A percentile compares a stretch with the other conserved stretches of the same genome.
These are phyloP conservation scores for Xanthoconium separans DNA, from an alignment of 1,284 basidiomycete species.

Conservation along the genomic window DNA sequence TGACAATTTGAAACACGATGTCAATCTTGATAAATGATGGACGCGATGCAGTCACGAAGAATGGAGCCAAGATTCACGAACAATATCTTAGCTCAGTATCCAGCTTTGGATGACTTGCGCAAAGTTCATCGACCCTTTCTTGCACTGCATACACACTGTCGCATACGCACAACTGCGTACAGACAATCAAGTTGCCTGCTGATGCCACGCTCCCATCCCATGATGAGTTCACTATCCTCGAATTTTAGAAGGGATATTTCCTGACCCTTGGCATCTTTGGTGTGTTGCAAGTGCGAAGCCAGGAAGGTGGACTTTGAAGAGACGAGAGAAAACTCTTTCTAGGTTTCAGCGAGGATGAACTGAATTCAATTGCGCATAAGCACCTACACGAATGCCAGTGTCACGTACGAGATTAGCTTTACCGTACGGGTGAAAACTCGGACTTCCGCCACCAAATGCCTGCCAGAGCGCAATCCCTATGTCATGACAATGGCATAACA, in stretches of 20 bases:
- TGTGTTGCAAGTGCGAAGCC: conserved; percentile 68
- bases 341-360: conserved; percentile 7
- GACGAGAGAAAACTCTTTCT: conserved; percentile 61
- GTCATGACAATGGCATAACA: too few relatives aligned
- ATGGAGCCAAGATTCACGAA: conserved; percentile 38
- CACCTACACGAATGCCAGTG: conserved; percentile 85
- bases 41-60: conserved; percentile 3
- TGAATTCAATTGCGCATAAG: conserved; percentile 10
- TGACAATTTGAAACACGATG: conserved; percentile 84
- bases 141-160: conserved; percentile 56
- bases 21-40: conserved; percentile 62
- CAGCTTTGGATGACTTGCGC: conserved; percentile 48
- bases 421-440: too few relatives aligned
- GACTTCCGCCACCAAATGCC: too few relatives aligned
- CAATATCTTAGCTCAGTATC: conserved; percentile 66
- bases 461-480: too few relatives aligned
- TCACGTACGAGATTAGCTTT: conserved; percentile 81
- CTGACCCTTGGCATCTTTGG: conserved; percentile 72
- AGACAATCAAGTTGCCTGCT: conserved; percentile 45
- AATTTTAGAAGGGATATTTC: conserved; percentile 78
- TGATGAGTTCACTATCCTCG: conserved; percentile 82
- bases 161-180: background rate
- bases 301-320: conserved; percentile 66
- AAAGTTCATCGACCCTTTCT: conserved; percentile 65
- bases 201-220: conserved; percentile 89